phyloP scores from a whole-genome alignment of 176 grass and related monocot genomes.

The Ampelocalamus luodianensis region DNA sequence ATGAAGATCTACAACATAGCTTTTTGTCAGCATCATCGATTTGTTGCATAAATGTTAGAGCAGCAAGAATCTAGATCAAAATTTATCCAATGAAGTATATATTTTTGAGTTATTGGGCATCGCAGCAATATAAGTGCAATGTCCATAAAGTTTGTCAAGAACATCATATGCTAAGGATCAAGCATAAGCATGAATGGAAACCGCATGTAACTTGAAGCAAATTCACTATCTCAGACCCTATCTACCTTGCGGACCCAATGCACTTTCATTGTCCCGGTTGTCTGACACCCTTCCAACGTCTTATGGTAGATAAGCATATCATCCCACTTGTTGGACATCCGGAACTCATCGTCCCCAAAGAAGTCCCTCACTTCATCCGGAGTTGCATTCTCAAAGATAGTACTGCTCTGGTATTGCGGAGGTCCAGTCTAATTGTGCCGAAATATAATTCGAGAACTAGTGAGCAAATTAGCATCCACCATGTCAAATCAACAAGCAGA shows the following conservation, averaged over 20 bases:
- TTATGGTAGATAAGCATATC: constrained; percentile 85
- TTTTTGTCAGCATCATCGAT: constrained; percentile 15
- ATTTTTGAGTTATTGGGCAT: background rate
- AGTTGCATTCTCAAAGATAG: constrained; percentile 70
- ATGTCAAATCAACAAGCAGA: background rate
- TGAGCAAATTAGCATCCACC: background rate
- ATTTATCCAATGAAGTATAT: too few species aligned
- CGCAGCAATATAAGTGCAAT: background rate
- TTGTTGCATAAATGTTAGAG: background rate
- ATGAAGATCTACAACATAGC: background rate
- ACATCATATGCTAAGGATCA: constrained; percentile 4
- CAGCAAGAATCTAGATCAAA: background rate
- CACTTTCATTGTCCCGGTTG: constrained; percentile 72
- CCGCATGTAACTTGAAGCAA: background rate
- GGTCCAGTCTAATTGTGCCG: constrained; percentile 53
- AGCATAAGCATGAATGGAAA: constrained; percentile 18
- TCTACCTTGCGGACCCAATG: constrained; percentile 88
- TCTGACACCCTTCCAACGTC: constrained; percentile 63
- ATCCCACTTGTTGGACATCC: constrained; percentile 85
- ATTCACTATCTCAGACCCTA: background rate
- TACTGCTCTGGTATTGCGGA: constrained; percentile 71
- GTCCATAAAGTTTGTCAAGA: background rate
- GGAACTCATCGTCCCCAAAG: constrained; percentile 81
- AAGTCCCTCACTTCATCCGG: constrained; percentile 81
- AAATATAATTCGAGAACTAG: background rate